These are phyloP conservation scores for Magnaporthiopsis incrustans DNA, from an alignment of 2,329 filamentous ascomycete species.

Conservation along the genomic window DNA sequence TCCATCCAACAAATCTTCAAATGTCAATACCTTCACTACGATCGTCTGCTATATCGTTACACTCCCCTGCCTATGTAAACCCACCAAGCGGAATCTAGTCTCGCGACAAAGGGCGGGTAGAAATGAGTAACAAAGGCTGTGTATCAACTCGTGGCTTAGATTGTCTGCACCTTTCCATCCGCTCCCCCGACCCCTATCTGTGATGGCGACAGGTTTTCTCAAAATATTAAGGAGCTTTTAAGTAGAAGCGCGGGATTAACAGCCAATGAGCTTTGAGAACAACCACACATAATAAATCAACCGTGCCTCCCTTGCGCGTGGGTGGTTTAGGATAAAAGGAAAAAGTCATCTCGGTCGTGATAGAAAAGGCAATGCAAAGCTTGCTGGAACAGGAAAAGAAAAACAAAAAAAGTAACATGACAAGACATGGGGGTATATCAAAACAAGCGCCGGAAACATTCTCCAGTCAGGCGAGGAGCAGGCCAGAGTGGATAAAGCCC, in stretches of 20 bases:
- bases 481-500: background rate
- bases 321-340: background rate
- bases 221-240: background rate
- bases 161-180: background rate
- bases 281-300: background rate
- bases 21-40: too few relatives aligned
- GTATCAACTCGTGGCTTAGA: background rate
- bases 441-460: constrained; percentile 1
- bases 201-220: background rate
- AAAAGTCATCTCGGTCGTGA: background rate
- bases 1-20: too few relatives aligned
- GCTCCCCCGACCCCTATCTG: too few relatives aligned
- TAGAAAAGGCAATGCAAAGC: background rate
- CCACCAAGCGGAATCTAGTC: too few relatives aligned
- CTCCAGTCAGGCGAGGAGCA: background rate
- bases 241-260: background rate
- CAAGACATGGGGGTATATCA: constrained; percentile 2
- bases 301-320: background rate
- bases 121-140: background rate
- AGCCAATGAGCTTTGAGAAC: background rate
- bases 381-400: background rate
- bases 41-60: too few relatives aligned
- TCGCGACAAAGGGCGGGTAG: too few relatives aligned
- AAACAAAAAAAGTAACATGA: background rate
- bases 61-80: too few relatives aligned